Evolutionary conservation across 2,329 filamentous ascomycete species (phyloP), one percentile per base, ranked within the genome.

Genomic region (Cercospora janseana): DNA sequence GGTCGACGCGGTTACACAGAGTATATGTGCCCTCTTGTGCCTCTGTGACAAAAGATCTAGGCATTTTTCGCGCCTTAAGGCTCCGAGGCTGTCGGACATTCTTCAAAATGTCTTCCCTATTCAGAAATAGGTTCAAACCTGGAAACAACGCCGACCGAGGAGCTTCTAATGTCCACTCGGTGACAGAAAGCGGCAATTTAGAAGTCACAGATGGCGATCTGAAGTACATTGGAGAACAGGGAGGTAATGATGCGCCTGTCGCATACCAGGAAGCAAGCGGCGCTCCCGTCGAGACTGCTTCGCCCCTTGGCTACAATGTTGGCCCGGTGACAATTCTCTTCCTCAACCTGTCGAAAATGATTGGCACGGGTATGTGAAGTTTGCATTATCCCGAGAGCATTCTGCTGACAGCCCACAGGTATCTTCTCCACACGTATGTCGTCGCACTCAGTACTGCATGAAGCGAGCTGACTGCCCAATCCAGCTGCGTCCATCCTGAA

Each of bases 181-280:
- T 56, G n/a, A 53, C 46, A 3, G 49, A 51, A 2, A 49, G 41
- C 13, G 54, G 51, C 13, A 47, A 46, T 23, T 34, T 52, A 5
- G 32, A 52, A 42, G 56, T 56, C 26, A 47, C 53, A 3, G 69
- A 72, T 50, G 73, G 74, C 3, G 67, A 69, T 45, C 65, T 76
- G 12, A 67, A 72, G 7, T 77, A 72, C 52, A 69, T 71, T 8
- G 61, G 63, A 52, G 71, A 66, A 55, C 66, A 66, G 54, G 76
- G 72, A 1, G 75, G 72, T 3, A 83, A 83, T 57, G 73, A 71
- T 12, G 69, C 74, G 4, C 66, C 71, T 40, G 66, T 72, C 2
- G 75, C 77, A 0, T 82, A 82, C 56, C 81, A 84, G 58, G 81
- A 85, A 60, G 80, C 79, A 0, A 73, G 73, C 6, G 82, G 82